A percentile compares a stretch with the other conserved stretches of the same genome.
phyloP scores from a whole-genome alignment of 495 filamentous ascomycete genomes.

The Cercophora sp. region DNA sequence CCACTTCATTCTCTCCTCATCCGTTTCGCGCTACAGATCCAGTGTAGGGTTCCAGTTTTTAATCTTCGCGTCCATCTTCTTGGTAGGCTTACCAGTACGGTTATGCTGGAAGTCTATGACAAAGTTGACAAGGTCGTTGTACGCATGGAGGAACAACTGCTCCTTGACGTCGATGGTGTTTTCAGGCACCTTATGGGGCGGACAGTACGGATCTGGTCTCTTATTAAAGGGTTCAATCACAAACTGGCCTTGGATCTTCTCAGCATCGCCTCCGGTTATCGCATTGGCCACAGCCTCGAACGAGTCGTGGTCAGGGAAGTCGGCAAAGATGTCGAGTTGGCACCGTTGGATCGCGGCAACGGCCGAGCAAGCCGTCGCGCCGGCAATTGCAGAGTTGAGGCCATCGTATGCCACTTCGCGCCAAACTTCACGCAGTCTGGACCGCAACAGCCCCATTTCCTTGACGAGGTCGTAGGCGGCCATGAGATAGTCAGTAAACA shows the following conservation, averaged over 20 bases:
- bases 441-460: conserved; percentile 32
- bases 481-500: conserved; percentile 37
- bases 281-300: conserved; percentile 37
- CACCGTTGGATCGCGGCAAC: conserved; percentile 35
- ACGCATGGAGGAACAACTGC: conserved; percentile 39
- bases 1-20: conserved; percentile 39
- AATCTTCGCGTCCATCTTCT: conserved; percentile 35
- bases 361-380: conserved; percentile 38
- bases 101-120: conserved; percentile 43
- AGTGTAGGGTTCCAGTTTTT: conserved; percentile 41
- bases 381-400: conserved; percentile 45
- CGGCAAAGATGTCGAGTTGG: conserved; percentile 30
- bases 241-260: conserved; percentile 30
- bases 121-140: conserved; percentile 41
- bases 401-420: conserved; percentile 40
- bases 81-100: conserved; percentile 44
- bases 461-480: conserved; percentile 31
- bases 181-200: conserved; percentile 16
- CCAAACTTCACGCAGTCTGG: conserved; percentile 40
- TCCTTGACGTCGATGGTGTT: conserved; percentile 35
- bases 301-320: conserved; percentile 39
- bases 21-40: conserved; percentile 33
- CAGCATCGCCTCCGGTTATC: conserved; percentile 33
- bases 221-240: conserved; percentile 14
- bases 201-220: too few relatives aligned